Base-by-base conservation (phyloP, 306 rosid species). In the Luffa acutangula region DNA sequence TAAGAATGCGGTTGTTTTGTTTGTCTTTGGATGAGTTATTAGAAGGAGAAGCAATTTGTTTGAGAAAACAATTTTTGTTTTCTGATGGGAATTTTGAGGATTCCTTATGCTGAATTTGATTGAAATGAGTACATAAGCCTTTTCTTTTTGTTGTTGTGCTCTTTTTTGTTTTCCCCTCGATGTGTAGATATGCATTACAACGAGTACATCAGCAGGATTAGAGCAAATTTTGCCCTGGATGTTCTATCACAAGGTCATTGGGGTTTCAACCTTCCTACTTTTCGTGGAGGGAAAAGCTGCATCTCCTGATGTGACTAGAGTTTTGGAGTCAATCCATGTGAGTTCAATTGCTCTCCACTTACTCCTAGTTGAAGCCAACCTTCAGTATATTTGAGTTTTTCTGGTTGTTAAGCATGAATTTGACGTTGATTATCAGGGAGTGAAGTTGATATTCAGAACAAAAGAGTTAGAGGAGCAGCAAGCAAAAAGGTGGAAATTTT, bases 231-330 rank as follows among this genome's bases (percentile, higher is more conserved):
- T 95, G 53, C 99, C 97, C 2, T 95, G 99, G 97, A 95, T 95
- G 99, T 95, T 93, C 83, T 95, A 90, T 84, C 99, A 95, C 81
- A 93, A 95, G 88, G 91, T 91, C 86, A 85, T 95, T 71, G 97
- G 97, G 41, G 99, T 89, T 49, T 77, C 96, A 12, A 83, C 87
- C 77, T 95, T 95, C 80, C 90, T 90, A 2, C 96, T 95, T 78
- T 95, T 91, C 75, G 97, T 93, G 85, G 99, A 95, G 85, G 97
- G 99, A 73, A 95, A 91, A 80, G 99, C 97, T 79, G 99, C 99
- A 51, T 83, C 97, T 51, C 91, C 93, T 17, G 87, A 87, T 75
- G 96, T 93, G 77, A 80, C 93, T 17, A 91, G 88, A 78, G 93
- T 93, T 82, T 81, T 95, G 77, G 87, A 93, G 83, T 93, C 97